Evolutionary conservation across 139 green algal genomes (phyloP).

Genomic region (Auxenochlorella protothecoides): DNA sequence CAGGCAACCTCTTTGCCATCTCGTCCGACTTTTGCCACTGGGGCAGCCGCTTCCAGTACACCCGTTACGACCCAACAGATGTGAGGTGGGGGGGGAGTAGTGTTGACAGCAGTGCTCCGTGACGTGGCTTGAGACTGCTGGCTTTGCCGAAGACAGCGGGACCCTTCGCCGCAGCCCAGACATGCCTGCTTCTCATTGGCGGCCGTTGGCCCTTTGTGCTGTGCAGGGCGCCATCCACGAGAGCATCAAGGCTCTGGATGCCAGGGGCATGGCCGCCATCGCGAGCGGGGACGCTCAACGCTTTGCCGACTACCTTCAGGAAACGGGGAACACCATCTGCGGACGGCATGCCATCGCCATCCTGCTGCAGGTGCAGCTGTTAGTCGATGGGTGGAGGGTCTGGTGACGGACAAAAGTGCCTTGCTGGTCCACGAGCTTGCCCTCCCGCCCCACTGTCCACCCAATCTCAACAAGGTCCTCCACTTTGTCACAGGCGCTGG

Average conservation of each 20-base stretch:
- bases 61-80: slow-evolving; percentile 27
- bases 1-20: slow-evolving; percentile 81
- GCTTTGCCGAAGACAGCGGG: neutral
- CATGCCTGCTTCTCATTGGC: neutral
- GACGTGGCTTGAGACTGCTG: neutral
- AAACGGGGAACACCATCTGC: slow-evolving; percentile 88
- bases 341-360: slow-evolving; percentile 88
- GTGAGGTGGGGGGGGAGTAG: neutral
- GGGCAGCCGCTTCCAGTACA: slow-evolving; percentile 79
- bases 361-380: slow-evolving; percentile 57
- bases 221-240: slow-evolving; percentile 71
- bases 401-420: neutral
- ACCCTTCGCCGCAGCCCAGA: neutral
- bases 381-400: too few species aligned
- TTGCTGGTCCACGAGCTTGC: neutral
- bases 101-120: neutral
- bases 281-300: slow-evolving; percentile 48
- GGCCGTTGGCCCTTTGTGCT: neutral
- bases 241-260: slow-evolving; percentile 78
- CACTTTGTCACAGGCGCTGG: slow-evolving; percentile 31
- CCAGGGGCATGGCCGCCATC: slow-evolving; percentile 74
- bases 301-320: slow-evolving; percentile 58
- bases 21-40: slow-evolving; percentile 96
- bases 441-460: too few species aligned
- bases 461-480: too few species aligned